phyloP scores from a whole-genome alignment of 441 rosid genomes.

The Erysimum pusillum region DNA sequence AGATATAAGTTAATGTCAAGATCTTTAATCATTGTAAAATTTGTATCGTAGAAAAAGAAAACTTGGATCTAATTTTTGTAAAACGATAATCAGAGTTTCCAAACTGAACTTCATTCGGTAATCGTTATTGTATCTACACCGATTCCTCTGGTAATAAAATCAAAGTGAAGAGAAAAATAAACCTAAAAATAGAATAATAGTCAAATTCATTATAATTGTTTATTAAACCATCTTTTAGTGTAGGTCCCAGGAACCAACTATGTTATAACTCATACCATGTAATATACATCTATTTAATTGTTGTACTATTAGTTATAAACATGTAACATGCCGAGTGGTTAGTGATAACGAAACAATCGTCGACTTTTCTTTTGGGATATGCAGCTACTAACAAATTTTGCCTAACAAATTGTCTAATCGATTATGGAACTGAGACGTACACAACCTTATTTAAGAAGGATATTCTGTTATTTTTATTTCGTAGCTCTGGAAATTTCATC shows the following conservation, averaged over 20 bases:
- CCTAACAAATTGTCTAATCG: slow-evolving; percentile 40
- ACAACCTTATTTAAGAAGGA: neutral
- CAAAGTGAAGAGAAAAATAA: slow-evolving; percentile 1
- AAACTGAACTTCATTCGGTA: too few relatives aligned
- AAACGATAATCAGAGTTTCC: too few relatives aligned
- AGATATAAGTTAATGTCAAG: too few relatives aligned
- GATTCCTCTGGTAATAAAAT: neutral
- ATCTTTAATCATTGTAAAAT: too few relatives aligned
- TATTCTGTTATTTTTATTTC: neutral
- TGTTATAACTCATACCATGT: slow-evolving; percentile 23
- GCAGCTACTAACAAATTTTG: slow-evolving; percentile 16
- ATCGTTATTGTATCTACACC: neutral
- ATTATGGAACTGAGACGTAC: slow-evolving; percentile 9
- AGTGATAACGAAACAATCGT: slow-evolving; percentile 37
- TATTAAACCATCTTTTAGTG: neutral
- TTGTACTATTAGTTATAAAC: slow-evolving; percentile 38
- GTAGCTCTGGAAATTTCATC: neutral
- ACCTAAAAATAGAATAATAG: neutral
- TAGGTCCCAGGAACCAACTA: slow-evolving; percentile 38
- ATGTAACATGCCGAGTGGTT: slow-evolving; percentile 46
- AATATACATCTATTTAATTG: slow-evolving; percentile 8
- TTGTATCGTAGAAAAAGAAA: too few relatives aligned
- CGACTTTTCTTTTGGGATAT: slow-evolving; percentile 32
- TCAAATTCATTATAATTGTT: neutral
- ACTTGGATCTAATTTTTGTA: too few relatives aligned